phyloP scores from a whole-genome alignment of 2,329 filamentous ascomycete species.

The Hirsutella thompsonii region DNA sequence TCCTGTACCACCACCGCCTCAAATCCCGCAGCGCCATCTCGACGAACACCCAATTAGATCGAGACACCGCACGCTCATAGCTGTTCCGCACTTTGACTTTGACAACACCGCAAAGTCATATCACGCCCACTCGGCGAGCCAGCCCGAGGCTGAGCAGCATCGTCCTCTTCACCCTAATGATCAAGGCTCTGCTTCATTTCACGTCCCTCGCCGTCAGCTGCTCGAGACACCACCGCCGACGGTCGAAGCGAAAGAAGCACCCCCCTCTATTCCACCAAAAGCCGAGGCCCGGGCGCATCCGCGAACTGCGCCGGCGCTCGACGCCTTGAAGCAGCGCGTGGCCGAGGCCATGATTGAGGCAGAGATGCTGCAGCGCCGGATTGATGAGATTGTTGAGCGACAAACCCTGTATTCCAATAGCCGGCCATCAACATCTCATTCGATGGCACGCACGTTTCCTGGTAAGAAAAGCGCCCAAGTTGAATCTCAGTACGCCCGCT shows the following conservation, averaged over 20 bases:
- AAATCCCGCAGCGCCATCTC: no score
- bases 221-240: slow-evolving; percentile 10
- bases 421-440: slow-evolving; percentile 38
- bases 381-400: slow-evolving; percentile 46
- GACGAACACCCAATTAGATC: no score
- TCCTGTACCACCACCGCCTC: no score
- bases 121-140: slow-evolving; percentile 18
- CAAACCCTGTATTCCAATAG: slow-evolving; percentile 43
- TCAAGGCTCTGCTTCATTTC: slow-evolving; percentile 41
- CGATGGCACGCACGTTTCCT: slow-evolving; percentile 17
- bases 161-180: slow-evolving; percentile 26
- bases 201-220: slow-evolving; percentile 34
- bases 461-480: slow-evolving; percentile 13
- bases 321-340: slow-evolving; percentile 40
- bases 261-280: slow-evolving; percentile 28
- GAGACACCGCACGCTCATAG: slow-evolving; percentile 35
- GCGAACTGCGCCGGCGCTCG: slow-evolving; percentile 32
- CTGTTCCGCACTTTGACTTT: slow-evolving; percentile 37
- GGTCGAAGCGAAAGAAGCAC: slow-evolving; percentile 10
- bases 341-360: slow-evolving; percentile 45
- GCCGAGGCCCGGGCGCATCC: slow-evolving; percentile 26
- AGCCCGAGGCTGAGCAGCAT: slow-evolving; percentile 19
- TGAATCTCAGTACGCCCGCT: not conserved
- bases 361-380: slow-evolving; percentile 44
- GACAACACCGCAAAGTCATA: slow-evolving; percentile 25